A percentile compares a stretch with the other conserved stretches of the same genome.
These are phyloP conservation scores for Skeletonema marinoi DNA, from an alignment of 108 stramenopile species.

Conservation along the genomic window DNA sequence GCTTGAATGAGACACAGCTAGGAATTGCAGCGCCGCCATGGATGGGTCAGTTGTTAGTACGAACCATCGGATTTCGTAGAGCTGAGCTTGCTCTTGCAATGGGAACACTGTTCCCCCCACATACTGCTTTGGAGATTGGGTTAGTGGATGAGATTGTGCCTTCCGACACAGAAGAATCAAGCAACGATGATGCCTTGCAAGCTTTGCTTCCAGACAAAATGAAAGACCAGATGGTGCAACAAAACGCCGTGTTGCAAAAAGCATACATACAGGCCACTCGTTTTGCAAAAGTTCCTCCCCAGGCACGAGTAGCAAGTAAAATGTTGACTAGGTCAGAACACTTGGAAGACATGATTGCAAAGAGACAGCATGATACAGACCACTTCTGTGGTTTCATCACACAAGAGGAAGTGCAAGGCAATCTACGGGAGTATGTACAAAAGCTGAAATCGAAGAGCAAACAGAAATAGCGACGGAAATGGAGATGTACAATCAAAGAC, in stretches of 20 bases:
- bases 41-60: conserved; percentile 46
- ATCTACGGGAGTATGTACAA: conserved; percentile 61
- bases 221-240: conserved; percentile 1
- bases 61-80: conserved; percentile 76
- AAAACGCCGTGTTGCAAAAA: conserved; percentile 26
- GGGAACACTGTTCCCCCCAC: conserved; percentile 69
- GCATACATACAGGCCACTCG: conserved; percentile 42
- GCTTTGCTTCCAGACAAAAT: conserved; percentile 21
- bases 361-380: conserved; percentile 64
- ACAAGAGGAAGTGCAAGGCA: conserved; percentile 64
- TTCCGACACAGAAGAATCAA: conserved; percentile 3
- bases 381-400: conserved; percentile 69
- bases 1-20: conserved; percentile 81
- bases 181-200: conserved; percentile 8
- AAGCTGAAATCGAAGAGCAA: conserved; percentile 52
- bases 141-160: conserved; percentile 77
- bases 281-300: conserved; percentile 61
- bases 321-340: conserved; percentile 51
- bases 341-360: conserved; percentile 48
- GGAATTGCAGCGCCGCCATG: conserved; percentile 77
- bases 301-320: conserved; percentile 69
- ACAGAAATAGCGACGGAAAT: background rate
- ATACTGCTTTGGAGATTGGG: conserved; percentile 64
- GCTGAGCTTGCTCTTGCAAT: conserved; percentile 74
- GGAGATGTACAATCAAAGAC: conserved; percentile 2